Evolutionary conservation across 768 basidiomycete genomes (phyloP), one percentile per base, ranked within the genome.

Genomic region (Dacryopinax primogenitus): DNA sequence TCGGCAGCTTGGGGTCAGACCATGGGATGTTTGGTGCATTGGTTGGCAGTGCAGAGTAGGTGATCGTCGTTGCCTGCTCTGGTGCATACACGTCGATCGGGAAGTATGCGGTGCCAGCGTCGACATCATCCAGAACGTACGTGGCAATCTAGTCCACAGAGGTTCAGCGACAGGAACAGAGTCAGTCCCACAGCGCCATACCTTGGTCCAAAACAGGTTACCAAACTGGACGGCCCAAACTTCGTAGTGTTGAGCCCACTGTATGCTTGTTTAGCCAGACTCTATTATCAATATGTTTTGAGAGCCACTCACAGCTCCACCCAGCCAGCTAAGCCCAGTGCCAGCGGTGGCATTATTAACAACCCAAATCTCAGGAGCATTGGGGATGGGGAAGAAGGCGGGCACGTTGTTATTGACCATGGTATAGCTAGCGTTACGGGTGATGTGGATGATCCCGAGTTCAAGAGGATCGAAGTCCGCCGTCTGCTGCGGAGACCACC

Each of bases 171-270:
- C 26, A 58, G 30, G 51, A 47, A 47, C 9, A 47, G 26, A 58
- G 12, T 15, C 6, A 13, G 51, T 28, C 4, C 26, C 15, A 21
- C 4, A 58, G 26, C 23, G 13, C 51, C 37, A 39, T n/a, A 58
- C 51, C 51, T 58, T 58, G 7, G 26, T 30, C 51, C 51, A 58
- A 4, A 28, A 13, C 21, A 30, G 21, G 26, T 58, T 23, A 18
- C 51, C 51, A 6, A 58, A 18, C 26, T 58, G 51, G 18, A 58
- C 51, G 9, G 51, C 26, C 51, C 51, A 58, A 30, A 58, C 51
- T 21, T 58, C 51, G 26, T 58, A 58, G 26, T 58, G 51, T 30
- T 58, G 51, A 9, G 26, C 51, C 51, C 51, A 58, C 51, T 58
- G 18, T 7, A 28, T 6, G 21, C 51, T 28, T 4, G 41, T 18